Conservation (phyloP, 139 green algal species). For the Chlorella sp. region DNA sequence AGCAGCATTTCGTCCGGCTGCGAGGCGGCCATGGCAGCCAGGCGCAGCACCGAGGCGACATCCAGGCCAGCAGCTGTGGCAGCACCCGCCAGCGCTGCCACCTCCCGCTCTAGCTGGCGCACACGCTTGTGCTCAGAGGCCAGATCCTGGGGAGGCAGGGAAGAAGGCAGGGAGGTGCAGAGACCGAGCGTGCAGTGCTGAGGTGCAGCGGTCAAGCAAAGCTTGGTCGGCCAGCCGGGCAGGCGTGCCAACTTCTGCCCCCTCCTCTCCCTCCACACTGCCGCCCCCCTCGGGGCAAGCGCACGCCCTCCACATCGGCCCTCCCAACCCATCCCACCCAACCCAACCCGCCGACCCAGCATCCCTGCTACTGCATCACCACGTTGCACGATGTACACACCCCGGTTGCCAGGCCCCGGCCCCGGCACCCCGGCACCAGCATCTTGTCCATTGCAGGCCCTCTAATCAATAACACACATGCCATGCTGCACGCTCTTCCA, state of each 20-base stretch:
- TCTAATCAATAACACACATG: no score
- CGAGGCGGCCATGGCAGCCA: neutral
- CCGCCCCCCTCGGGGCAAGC: neutral
- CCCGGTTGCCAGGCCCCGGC: neutral
- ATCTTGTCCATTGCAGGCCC: no score
- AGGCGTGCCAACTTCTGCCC: neutral
- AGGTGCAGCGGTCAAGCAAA: neutral
- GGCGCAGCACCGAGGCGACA: neutral
- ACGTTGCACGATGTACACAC: neutral
- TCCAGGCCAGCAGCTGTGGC: slow-evolving; percentile 1
- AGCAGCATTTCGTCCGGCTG: neutral
- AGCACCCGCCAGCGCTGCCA: neutral
- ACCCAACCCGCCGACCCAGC: no score
- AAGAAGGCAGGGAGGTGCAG: neutral
- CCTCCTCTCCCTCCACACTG: no score
- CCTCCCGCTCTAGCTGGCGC: slow-evolving; percentile 2
- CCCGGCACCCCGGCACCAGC: no score
- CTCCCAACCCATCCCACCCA: no score
- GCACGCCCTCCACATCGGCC: neutral
- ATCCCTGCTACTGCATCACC: no score
- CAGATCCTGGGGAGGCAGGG: slow-evolving; percentile 12
- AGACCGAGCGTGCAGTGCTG: no score
- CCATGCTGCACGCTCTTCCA: neutral
- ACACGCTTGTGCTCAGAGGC: neutral
- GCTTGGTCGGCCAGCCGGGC: neutral